These are phyloP conservation scores for Globomyces pollinis-pini DNA, from an alignment of 192 early-diverging fungal genomes.

Conservation along the genomic window DNA sequence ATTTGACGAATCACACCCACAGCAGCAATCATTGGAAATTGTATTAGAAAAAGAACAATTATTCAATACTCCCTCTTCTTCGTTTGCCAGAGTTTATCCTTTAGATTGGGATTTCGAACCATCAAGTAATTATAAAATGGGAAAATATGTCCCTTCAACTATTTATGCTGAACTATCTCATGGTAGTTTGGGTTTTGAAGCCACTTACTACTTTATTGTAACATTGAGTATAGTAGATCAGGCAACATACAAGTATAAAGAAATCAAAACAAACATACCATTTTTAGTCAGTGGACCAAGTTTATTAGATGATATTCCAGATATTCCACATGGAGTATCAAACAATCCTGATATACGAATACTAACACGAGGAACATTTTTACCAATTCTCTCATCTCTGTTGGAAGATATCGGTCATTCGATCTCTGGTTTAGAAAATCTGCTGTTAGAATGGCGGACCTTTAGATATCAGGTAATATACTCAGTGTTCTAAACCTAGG, in stretches of 20 bases:
- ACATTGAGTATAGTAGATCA: no score
- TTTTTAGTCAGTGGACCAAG: no score
- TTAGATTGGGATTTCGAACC: neutral
- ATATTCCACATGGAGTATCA: no score
- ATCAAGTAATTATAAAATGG: neutral
- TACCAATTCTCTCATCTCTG: neutral
- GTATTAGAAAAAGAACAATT: neutral
- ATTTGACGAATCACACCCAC: neutral
- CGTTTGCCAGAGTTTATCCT: neutral
- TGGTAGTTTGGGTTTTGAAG: neutral
- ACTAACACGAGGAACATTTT: neutral
- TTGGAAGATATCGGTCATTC: conserved; percentile 7
- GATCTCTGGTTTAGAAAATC: neutral
- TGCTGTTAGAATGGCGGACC: conserved; percentile 5
- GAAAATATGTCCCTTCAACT: neutral
- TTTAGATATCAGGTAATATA: no score
- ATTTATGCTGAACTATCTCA: neutral
- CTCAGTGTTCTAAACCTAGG: neutral
- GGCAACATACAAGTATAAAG: no score
- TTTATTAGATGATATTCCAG: no score
- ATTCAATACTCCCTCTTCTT: neutral
- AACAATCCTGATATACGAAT: no score
- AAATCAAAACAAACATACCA: no score
- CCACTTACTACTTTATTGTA: neutral
- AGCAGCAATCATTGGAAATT: neutral